Evolutionary conservation across 257 asterid genomes (phyloP), one percentile per base, ranked within the genome.

Genomic region (Parsonsia alboflavescens): DNA sequence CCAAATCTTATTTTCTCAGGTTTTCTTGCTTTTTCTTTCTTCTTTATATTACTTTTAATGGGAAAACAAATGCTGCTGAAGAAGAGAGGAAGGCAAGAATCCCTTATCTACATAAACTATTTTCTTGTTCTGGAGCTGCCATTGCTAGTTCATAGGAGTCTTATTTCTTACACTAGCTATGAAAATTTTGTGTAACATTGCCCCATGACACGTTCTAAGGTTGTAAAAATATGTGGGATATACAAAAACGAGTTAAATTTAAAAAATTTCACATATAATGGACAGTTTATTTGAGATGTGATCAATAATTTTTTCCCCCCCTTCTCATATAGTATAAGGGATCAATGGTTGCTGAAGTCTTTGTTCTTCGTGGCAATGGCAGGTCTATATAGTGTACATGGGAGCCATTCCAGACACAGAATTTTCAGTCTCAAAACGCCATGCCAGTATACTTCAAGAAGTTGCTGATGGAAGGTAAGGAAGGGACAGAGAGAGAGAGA

Each of bases 371-470:
- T 15, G 8, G 17, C 16, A 21, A 39, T 70, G 12, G 45, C 64
- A 82, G 89, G 74, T 76, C 4, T 71, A 82, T 76, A 70, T 85
- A 24, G 86, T 85, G 64, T 78, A 78, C 80, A 67, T 82, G 75
- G 83, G 83, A 67, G 63, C 41, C 42, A 53, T 30, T 71, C 77
- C 5, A 4, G 56, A 73, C 53, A n/a, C 7, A 4, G 68, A 63
- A 58, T 46, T 46, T 6, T 64, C 84, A 63, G 28, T 58, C 26
- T 16, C 80, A 5, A 68, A 61, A 5, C 48, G 48, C 63, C 83
- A 82, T 73, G 24, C 39, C 2, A 70, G 53, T 30, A 57, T 78
- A 76, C 88, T 85, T 70, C 73, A 71, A 75, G 21, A 82, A 57
- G 82, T 73, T 56, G 71, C 80, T 1, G 73, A 78, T 36, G 73